A percentile compares a stretch with the other conserved stretches of the same genome.
These are phyloP conservation scores for Arabidopsis arenosa DNA, from an alignment of 345 rosid species.

Conservation along the genomic window DNA sequence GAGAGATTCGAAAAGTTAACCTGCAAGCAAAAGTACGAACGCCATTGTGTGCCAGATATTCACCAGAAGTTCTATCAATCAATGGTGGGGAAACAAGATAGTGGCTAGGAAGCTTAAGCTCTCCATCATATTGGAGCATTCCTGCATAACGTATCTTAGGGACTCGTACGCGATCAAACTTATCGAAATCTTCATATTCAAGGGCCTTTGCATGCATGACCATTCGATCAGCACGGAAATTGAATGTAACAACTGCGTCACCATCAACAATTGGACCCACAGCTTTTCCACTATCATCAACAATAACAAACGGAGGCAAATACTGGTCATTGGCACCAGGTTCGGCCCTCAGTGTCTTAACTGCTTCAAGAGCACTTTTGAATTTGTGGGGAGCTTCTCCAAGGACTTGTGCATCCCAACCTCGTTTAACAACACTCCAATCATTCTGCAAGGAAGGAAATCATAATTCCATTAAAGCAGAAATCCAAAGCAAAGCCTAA, in stretches of 20 bases:
- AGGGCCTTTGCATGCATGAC: slow-evolving; percentile 93
- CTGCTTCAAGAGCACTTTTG: slow-evolving; percentile 79
- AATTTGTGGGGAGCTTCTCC: slow-evolving; percentile 98
- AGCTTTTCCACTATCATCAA: slow-evolving; percentile 73
- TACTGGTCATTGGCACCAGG: slow-evolving; percentile 85
- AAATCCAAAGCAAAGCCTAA: neutral
- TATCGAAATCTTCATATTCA: slow-evolving; percentile 83
- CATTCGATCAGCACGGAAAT: slow-evolving; percentile 99
- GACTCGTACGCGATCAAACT: slow-evolving; percentile 84
- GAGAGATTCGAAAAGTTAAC: slow-evolving; percentile 45
- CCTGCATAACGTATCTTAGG: slow-evolving; percentile 93
- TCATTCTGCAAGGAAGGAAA: slow-evolving; percentile 64
- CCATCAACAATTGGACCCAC: slow-evolving; percentile 94
- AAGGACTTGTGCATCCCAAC: slow-evolving; percentile 99
- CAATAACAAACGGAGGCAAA: slow-evolving; percentile 90
- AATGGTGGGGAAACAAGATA: slow-evolving; percentile 97
- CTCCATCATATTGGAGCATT: slow-evolving; percentile 98
- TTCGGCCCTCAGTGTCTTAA: slow-evolving; percentile 71
- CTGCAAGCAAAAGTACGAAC: slow-evolving; percentile 96
- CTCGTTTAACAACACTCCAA: slow-evolving; percentile 91
- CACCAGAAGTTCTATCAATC: slow-evolving; percentile 97
- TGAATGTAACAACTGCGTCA: slow-evolving; percentile 94
- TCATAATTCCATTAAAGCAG: neutral
- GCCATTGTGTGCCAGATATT: slow-evolving; percentile 87
- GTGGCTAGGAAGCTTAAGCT: slow-evolving; percentile 81